phyloP scores from a whole-genome alignment of 169 alveolate species.

The Plasmodium relictum region DNA sequence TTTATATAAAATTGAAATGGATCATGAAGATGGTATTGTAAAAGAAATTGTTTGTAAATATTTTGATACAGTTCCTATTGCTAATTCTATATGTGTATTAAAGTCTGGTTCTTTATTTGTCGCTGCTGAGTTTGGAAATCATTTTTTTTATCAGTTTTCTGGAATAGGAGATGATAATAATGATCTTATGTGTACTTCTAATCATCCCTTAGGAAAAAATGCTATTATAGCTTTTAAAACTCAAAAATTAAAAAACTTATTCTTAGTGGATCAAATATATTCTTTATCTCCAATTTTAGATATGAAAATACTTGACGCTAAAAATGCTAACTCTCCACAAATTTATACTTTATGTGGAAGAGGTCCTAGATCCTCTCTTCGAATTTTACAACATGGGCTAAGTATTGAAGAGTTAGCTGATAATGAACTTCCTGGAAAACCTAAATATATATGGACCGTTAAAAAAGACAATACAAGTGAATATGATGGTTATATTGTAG shows the following conservation, averaged over 20 bases:
- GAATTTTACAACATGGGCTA: slow-evolving; percentile 97
- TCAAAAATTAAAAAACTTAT: slow-evolving; percentile 90
- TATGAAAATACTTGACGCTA: slow-evolving; percentile 95
- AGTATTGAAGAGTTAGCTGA: slow-evolving; percentile 96
- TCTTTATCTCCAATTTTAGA: slow-evolving; percentile 96
- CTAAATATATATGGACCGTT: slow-evolving; percentile 96
- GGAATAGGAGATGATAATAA: slow-evolving; percentile 87
- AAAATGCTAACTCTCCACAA: slow-evolving; percentile 85
- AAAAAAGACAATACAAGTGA: slow-evolving; percentile 87
- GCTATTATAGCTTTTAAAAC: slow-evolving; percentile 95
- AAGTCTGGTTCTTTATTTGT: slow-evolving; percentile 96
- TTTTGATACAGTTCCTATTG: slow-evolving; percentile 97
- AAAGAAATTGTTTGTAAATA: slow-evolving; percentile 92
- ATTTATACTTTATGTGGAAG: slow-evolving; percentile 95
- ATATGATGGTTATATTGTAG: slow-evolving; percentile 92
- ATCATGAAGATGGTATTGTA: slow-evolving; percentile 92
- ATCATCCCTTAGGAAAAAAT: slow-evolving; percentile 90
- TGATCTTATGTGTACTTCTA: slow-evolving; percentile 91
- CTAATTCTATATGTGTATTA: slow-evolving; percentile 94
- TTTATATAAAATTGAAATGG: slow-evolving; percentile 90
- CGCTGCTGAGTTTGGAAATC: slow-evolving; percentile 98
- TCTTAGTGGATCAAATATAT: slow-evolving; percentile 91
- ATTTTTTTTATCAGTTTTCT: slow-evolving; percentile 89
- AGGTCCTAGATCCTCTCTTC: slow-evolving; percentile 95
- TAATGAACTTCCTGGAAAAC: slow-evolving; percentile 96